These are phyloP conservation scores for Rugonectria rugulosa DNA, from an alignment of 2,329 filamentous ascomycete genomes.

Conservation along the genomic window DNA sequence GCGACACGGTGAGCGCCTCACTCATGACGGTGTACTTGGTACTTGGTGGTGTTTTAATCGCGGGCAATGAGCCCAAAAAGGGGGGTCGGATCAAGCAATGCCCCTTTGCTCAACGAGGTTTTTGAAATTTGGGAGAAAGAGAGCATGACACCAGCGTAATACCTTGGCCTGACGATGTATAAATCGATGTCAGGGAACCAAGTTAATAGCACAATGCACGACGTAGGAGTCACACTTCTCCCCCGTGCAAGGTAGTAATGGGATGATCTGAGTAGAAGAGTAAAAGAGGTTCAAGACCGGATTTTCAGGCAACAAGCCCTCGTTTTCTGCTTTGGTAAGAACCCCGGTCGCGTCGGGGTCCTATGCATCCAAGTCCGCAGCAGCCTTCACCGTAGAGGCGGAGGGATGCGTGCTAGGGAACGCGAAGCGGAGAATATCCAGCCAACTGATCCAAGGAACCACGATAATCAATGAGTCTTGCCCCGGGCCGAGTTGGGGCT, in stretches of 20 bases:
- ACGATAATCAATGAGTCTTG: neutral
- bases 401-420: conserved; percentile 6
- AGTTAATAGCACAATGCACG: too few species aligned
- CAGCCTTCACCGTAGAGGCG: neutral
- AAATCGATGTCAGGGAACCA: too few species aligned
- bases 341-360: neutral
- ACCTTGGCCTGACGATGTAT: too few species aligned
- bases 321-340: neutral
- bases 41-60: neutral
- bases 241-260: too few species aligned
- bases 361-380: neutral
- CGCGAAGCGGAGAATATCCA: neutral
- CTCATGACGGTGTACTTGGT: conserved; percentile 23
- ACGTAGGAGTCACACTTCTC: too few species aligned
- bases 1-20: conserved; percentile 31
- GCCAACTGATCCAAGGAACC: neutral
- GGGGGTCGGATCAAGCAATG: neutral
- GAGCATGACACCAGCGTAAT: too few species aligned
- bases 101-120: too few species aligned
- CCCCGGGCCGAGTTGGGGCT: neutral
- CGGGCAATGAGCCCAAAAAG: neutral
- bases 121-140: too few species aligned
- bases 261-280: too few species aligned
- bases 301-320: neutral
- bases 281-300: neutral